phyloP scores from a whole-genome alignment of 1,284 basidiomycete species.

The Irpex lacteus region DNA sequence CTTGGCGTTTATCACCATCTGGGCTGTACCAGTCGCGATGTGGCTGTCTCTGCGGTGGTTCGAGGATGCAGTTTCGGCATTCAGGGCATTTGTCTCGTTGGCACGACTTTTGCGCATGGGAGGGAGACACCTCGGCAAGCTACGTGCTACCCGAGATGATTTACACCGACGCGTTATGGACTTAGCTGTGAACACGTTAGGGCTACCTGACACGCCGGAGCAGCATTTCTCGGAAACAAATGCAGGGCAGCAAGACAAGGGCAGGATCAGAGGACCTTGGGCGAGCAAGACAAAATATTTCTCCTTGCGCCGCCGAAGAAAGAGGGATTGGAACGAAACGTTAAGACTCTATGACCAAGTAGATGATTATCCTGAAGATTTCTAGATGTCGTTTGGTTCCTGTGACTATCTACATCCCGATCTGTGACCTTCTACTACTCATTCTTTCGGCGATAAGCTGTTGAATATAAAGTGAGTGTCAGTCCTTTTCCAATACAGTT shows the following conservation, averaged over 20 bases:
- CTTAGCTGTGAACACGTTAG: constrained; percentile 58
- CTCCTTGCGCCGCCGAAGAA: constrained; percentile 71
- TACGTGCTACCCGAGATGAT: constrained; percentile 51
- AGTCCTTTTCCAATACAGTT: neutral
- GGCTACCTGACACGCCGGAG: constrained; percentile 69
- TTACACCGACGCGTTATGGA: constrained; percentile 63
- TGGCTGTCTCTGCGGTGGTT: constrained; percentile 87
- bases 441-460: neutral
- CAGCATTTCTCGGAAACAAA: constrained; percentile 44
- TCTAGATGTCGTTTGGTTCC: neutral
- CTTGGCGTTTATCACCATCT: constrained; percentile 49
- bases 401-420: neutral
- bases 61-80: constrained; percentile 77
- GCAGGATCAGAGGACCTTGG: constrained; percentile 63
- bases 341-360: constrained; percentile 76
- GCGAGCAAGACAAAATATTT: constrained; percentile 72
- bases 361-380: constrained; percentile 58
- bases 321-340: constrained; percentile 87
- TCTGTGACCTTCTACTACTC: neutral
- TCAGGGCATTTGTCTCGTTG: constrained; percentile 67
- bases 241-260: constrained; percentile 62
- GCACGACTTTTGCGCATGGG: constrained; percentile 64
- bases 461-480: neutral
- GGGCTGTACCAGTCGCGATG: constrained; percentile 71
- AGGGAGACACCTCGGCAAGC: constrained; percentile 46